Conservation (phyloP, 2,329 filamentous ascomycete species). For the Bretziella fagacearum region DNA sequence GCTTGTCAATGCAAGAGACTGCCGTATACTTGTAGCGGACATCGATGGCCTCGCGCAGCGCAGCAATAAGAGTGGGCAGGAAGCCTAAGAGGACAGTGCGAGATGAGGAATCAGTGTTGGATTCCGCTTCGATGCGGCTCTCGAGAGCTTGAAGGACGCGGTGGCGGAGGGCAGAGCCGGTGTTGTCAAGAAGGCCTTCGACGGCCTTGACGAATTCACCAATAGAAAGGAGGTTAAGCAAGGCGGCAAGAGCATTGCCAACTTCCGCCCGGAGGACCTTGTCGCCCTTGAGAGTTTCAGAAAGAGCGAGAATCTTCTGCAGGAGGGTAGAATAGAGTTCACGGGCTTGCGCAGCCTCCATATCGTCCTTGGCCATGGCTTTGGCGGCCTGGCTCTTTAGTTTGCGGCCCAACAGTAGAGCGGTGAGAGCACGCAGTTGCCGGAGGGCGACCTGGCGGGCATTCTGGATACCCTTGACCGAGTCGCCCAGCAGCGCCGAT, state of each 20-base stretch:
- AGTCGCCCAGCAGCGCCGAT: slow-evolving; percentile 45
- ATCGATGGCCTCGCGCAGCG: slow-evolving; percentile 57
- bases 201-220: slow-evolving; percentile 79
- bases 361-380: slow-evolving; percentile 44
- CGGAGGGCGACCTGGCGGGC: slow-evolving; percentile 34
- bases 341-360: slow-evolving; percentile 48
- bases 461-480: slow-evolving; percentile 21
- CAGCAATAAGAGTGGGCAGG: slow-evolving; percentile 58
- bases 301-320: slow-evolving; percentile 47
- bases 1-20: slow-evolving; percentile 78
- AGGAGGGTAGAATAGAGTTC: slow-evolving; percentile 52
- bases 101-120: slow-evolving; percentile 49
- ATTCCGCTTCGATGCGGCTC: slow-evolving; percentile 56
- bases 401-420: slow-evolving; percentile 40
- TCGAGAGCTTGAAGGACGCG: slow-evolving; percentile 72
- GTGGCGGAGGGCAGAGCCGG: slow-evolving; percentile 57
- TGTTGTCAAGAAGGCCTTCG: slow-evolving; percentile 60
- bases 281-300: slow-evolving; percentile 43
- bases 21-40: slow-evolving; percentile 68
- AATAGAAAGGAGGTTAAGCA: slow-evolving; percentile 74
- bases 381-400: slow-evolving; percentile 38
- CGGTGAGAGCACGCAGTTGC: slow-evolving; percentile 39
- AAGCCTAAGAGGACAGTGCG: slow-evolving; percentile 60
- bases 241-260: slow-evolving; percentile 55
- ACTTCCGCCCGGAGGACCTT: slow-evolving; percentile 35